Percentiles rank a stretch among this genome's conserved stretches.
Conservation (phyloP, 495 filamentous ascomycete species). For the Neurospora pannonica region DNA sequence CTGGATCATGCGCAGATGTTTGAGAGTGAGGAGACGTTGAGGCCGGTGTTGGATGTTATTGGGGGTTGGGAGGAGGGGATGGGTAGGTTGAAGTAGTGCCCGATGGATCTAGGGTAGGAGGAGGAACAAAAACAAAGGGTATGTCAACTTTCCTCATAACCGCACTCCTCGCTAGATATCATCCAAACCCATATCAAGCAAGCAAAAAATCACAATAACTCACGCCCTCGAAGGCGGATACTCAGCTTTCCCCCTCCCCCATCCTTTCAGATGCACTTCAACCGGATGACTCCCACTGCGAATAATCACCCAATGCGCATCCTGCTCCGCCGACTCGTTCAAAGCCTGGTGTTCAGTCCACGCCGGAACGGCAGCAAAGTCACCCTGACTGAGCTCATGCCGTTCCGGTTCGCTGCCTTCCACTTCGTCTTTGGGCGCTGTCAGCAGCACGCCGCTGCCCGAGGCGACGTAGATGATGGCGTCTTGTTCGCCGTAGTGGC, state of each 20-base stretch:
- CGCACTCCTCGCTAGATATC: background rate
- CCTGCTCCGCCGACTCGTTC: slow-evolving; percentile 48
- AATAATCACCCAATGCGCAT: slow-evolving; percentile 51
- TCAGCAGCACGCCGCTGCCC: slow-evolving; percentile 30
- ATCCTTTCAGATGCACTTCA: slow-evolving; percentile 48
- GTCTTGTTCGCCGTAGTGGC: slow-evolving; percentile 43
- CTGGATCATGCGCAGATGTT: slow-evolving; percentile 64
- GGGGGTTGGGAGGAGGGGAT: background rate
- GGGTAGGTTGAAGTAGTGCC: slow-evolving; percentile 14
- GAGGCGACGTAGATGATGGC: slow-evolving; percentile 37
- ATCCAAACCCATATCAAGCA: background rate
- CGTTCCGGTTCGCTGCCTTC: slow-evolving; percentile 31
- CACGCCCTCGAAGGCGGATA: background rate
- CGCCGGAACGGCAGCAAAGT: slow-evolving; percentile 56
- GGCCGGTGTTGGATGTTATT: slow-evolving; percentile 33
- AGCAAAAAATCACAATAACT: background rate
- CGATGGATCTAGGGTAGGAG: too few species aligned
- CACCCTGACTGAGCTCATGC: slow-evolving; percentile 46
- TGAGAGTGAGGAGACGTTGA: slow-evolving; percentile 35
- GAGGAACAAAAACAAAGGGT: background rate
- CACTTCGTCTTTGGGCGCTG: slow-evolving; percentile 22
- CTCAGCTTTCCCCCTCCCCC: slow-evolving; percentile 36
- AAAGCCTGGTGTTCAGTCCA: slow-evolving; percentile 57
- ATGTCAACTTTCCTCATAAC: background rate
- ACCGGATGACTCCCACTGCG: slow-evolving; percentile 47